A percentile compares a stretch with the other conserved stretches of the same genome.
phyloP scores from a whole-genome alignment of 1,139 yeast genomes.

The Zhuliangozyma parablackwelliae region DNA sequence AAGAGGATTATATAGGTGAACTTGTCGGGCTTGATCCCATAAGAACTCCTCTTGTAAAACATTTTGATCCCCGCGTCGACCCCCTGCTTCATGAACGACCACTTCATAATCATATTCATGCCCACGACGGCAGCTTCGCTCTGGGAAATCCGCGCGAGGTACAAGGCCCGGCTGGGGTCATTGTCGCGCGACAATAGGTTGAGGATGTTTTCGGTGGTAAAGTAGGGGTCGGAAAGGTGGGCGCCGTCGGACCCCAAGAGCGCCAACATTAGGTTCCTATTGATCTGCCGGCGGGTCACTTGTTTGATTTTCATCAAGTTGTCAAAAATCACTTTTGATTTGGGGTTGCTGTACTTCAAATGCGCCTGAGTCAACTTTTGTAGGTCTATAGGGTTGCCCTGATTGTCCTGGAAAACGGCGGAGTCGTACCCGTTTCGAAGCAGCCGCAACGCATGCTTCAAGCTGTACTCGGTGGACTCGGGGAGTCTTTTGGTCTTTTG shows the following conservation, averaged over 20 bases:
- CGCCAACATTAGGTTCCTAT: constrained; percentile 43
- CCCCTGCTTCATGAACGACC: constrained; percentile 39
- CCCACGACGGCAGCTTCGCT: constrained; percentile 49
- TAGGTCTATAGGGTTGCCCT: constrained; percentile 11
- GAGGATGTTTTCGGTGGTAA: constrained; percentile 49
- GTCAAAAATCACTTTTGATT: constrained; percentile 25
- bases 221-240: constrained; percentile 52
- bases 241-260: constrained; percentile 55
- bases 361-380: constrained; percentile 17
- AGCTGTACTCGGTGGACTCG: neutral
- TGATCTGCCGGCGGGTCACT: constrained; percentile 24
- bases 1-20: constrained; percentile 55
- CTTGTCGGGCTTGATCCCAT: constrained; percentile 52
- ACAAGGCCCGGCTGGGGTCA: constrained; percentile 46
- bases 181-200: constrained; percentile 48
- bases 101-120: constrained; percentile 54
- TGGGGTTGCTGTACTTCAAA: constrained; percentile 14
- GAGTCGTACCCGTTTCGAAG: constrained; percentile 12
- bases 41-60: constrained; percentile 52
- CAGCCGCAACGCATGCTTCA: neutral
- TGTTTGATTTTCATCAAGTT: constrained; percentile 24
- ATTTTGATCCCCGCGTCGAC: constrained; percentile 44
- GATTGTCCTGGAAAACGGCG: constrained; percentile 11
- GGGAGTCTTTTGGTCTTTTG: too few relatives aligned
- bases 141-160: constrained; percentile 46